Percentiles rank a stretch among this genome's conserved stretches.
Conservation (phyloP, 164 flowering plant species). For the Berberis vulgaris region DNA sequence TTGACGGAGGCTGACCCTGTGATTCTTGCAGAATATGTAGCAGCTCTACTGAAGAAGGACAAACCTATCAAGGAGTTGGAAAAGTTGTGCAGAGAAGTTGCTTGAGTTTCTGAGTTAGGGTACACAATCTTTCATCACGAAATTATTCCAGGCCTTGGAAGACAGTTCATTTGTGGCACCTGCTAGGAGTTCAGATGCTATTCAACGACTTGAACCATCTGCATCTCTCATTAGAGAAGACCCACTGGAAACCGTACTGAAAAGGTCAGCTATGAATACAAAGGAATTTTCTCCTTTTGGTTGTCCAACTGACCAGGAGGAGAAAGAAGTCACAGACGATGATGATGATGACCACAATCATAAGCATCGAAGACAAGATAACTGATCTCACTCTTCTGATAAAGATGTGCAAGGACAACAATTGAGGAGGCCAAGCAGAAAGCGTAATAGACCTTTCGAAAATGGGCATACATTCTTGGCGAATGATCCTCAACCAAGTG, state of each 20-base stretch:
- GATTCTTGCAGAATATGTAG: conserved; percentile 33
- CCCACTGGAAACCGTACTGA: conserved; percentile 29
- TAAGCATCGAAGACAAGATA: conserved; percentile 80
- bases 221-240: conserved; percentile 13
- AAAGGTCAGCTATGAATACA: conserved; percentile 39
- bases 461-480: conserved; percentile 52
- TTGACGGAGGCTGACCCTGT: conserved; percentile 32
- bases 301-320: conserved; percentile 63
- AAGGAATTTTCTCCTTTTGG: conserved; percentile 41
- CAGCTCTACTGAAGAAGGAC: conserved; percentile 28
- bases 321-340: conserved; percentile 79
- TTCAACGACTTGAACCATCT: conserved; percentile 17
- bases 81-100: conserved; percentile 24
- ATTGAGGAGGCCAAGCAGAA: conserved; percentile 46
- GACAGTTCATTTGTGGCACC: conserved; percentile 17
- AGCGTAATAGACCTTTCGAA: conserved; percentile 49
- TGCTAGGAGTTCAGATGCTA: conserved; percentile 11
- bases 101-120: conserved; percentile 32
- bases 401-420: conserved; percentile 39
- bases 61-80: conserved; percentile 22
- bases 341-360: conserved; percentile 96
- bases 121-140: conserved; percentile 23
- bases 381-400: conserved; percentile 58
- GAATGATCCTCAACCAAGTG: conserved; percentile 48
- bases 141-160: conserved; percentile 26